Percentiles rank a stretch among this genome's conserved stretches.
phyloP scores from a whole-genome alignment of 2,329 filamentous ascomycete species.

The Cladosporium velox region DNA sequence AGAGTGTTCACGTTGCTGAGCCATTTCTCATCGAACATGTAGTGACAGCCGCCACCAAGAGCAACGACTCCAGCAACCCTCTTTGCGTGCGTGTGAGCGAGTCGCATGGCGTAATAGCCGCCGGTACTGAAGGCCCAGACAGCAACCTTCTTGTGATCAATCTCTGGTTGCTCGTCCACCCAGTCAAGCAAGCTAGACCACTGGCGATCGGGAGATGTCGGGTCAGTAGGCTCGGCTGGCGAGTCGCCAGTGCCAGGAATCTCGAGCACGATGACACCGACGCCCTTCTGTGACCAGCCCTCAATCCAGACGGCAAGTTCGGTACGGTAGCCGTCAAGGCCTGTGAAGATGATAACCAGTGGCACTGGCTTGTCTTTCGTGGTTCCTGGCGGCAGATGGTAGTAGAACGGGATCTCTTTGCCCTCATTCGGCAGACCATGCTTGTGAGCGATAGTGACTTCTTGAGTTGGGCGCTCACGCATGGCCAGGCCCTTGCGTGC shows the following conservation, averaged over 20 bases:
- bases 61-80: constrained; percentile 55
- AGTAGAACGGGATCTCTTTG: constrained; percentile 62
- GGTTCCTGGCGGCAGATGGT: constrained; percentile 58
- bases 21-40: constrained; percentile 60
- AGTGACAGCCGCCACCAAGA: constrained; percentile 58
- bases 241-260: constrained; percentile 62
- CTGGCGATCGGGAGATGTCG: constrained; percentile 54
- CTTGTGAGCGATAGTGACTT: constrained; percentile 63
- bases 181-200: constrained; percentile 58
- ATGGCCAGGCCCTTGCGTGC: constrained; percentile 59
- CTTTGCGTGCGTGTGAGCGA: constrained; percentile 60
- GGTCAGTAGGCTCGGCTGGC: constrained; percentile 51
- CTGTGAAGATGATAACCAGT: constrained; percentile 58
- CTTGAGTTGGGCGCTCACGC: constrained; percentile 59
- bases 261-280: constrained; percentile 55
- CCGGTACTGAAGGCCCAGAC: constrained; percentile 62
- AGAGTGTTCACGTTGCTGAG: constrained; percentile 56
- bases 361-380: constrained; percentile 49
- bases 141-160: constrained; percentile 52
- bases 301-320: constrained; percentile 57
- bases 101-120: constrained; percentile 59
- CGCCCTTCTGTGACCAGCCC: constrained; percentile 51
- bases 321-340: constrained; percentile 61
- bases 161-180: constrained; percentile 49
- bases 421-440: constrained; percentile 56